Evolutionary conservation across 148 eudicot genomes (phyloP), one percentile per base, ranked within the genome.

Genomic region (Dysphania ambrosioides): DNA sequence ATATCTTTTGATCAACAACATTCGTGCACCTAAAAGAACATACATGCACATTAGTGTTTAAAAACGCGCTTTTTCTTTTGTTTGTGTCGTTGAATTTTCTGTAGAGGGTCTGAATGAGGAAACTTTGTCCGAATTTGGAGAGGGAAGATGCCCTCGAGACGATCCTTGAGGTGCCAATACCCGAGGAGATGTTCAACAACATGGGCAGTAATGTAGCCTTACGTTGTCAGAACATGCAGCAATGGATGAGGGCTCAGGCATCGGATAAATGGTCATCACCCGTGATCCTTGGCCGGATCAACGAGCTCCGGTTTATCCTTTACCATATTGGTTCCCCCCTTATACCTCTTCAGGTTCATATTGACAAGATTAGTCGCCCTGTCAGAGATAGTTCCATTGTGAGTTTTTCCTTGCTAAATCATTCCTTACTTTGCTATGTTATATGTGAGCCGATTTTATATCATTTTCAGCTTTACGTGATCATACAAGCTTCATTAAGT

Each of bases 221-320:
- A 12, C 85, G 97, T 16, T 92, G 96, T 87, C 92, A 90, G 44
- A 90, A 90, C 67, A 88, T 95, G 96, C 85, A 89, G 12, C 81
- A 96, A 2, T 95, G 99, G 99, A 90, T 95, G 99, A 92, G 83
- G 83, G 96, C 93, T 11, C 99, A 95, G 36, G 86, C 92, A 0
- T 70, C 86, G 4, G 97, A 95, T 73, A 92, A 95, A 77, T 89
- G 92, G 88, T 84, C 96, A 3, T 86, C 96, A 0, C 96, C 98
- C 0, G 70, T 87, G 31, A 81, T 95, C 12, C 84, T 89, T 9
- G 89, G 87, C 4, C 87, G 96, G 18, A 83, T 92, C 49, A 92
- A 95, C 36, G 99, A 95, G 86, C 88, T 95, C 0, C 88, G 93
- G 9, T 95, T 95, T 79, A 87, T 95, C 35, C 92, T 95, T 34